A percentile compares a stretch with the other conserved stretches of the same genome.
These are phyloP conservation scores for Nemania serpens DNA, from an alignment of 2,329 filamentous ascomycete species.

Conservation along the genomic window DNA sequence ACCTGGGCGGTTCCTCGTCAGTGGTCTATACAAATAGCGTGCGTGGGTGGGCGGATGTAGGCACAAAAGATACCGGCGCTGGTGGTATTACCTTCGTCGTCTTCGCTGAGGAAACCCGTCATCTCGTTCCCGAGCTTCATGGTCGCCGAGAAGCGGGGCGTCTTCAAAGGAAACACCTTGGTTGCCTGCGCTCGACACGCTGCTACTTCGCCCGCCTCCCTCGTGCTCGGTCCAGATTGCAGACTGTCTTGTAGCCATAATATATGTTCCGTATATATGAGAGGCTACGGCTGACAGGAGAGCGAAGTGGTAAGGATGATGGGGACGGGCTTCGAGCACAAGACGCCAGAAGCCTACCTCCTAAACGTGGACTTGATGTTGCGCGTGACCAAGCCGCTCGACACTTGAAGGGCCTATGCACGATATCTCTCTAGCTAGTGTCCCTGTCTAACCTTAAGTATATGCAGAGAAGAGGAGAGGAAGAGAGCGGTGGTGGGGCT, in stretches of 20 bases:
- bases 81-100: slow-evolving; percentile 43
- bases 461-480: too few species aligned
- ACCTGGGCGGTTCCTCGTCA: slow-evolving; percentile 46
- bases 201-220: slow-evolving; percentile 45
- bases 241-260: slow-evolving; percentile 33
- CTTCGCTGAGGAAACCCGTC: slow-evolving; percentile 40
- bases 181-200: slow-evolving; percentile 47
- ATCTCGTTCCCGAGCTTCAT: slow-evolving; percentile 43
- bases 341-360: neutral
- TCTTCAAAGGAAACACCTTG: slow-evolving; percentile 51
- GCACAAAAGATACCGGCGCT: slow-evolving; percentile 26
- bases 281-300: neutral
- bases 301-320: neutral
- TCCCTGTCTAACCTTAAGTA: too few species aligned
- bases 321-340: neutral
- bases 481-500: slow-evolving; percentile 18
- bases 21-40: neutral
- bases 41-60: too few species aligned
- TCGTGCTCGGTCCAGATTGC: slow-evolving; percentile 54
- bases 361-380: neutral
- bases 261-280: neutral
- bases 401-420: neutral
- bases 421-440: neutral
- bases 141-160: slow-evolving; percentile 50
- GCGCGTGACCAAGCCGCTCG: neutral